Conservation (phyloP, 2,329 filamentous ascomycete genomes). For the Trichophyton verrucosum region DNA sequence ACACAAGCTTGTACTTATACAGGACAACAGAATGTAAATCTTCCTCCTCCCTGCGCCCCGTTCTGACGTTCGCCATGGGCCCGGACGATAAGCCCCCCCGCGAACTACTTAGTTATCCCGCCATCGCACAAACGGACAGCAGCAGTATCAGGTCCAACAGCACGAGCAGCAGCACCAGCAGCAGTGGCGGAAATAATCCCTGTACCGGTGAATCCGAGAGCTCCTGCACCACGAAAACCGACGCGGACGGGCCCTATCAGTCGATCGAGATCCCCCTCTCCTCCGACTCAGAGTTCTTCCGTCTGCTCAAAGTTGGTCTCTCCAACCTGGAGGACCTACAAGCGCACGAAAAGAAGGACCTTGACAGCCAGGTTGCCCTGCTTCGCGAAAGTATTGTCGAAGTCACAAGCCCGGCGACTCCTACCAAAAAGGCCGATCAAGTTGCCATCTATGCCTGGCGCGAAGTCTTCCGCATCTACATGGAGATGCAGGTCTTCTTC, state of each 20-base stretch:
- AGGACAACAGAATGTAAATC: conserved; percentile 23
- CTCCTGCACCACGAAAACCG: not conserved
- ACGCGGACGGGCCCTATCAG: conserved; percentile 10
- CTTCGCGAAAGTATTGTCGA: conserved; percentile 54
- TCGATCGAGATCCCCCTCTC: conserved; percentile 62
- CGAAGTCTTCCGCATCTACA: conserved; percentile 67
- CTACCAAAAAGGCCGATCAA: conserved; percentile 44
- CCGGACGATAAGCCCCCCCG: conserved; percentile 40
- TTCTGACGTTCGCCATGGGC: conserved; percentile 57
- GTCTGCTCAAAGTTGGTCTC: conserved; percentile 59
- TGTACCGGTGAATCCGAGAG: not conserved
- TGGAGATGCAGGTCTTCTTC: conserved; percentile 72
- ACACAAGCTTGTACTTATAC: not conserved
- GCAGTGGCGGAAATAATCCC: not conserved
- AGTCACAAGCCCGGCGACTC: conserved; percentile 51
- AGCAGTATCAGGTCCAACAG: not conserved
- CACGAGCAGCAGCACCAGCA: not conserved
- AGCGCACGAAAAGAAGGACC: conserved; percentile 48
- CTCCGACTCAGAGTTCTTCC: conserved; percentile 70
- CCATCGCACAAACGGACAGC: not conserved
- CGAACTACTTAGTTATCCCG: not conserved
- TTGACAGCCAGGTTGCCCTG: conserved; percentile 50
- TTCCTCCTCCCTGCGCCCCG: conserved; percentile 46
- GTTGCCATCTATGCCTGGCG: conserved; percentile 64
- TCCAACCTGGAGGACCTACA: conserved; percentile 57